Evolutionary conservation across 1,139 yeast species (phyloP), one percentile per base, ranked within the genome.

Genomic region (Pichia cactophila): DNA sequence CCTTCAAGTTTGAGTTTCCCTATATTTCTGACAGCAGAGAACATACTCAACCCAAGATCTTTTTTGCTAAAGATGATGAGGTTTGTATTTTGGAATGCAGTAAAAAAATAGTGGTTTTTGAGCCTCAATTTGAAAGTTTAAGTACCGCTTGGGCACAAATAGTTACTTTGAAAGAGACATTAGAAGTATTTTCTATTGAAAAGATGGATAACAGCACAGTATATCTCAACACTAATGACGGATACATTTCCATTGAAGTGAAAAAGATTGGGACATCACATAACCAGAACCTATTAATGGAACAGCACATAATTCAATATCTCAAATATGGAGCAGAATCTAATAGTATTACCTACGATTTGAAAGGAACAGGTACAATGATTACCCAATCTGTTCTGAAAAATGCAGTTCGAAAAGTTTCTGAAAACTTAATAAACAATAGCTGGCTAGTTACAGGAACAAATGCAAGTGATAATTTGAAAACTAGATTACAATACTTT

Each of bases 251-350:
- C 53, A 65, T 87, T 14, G 88, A 83, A 57, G 62, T 59, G 1
- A 50, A 50, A 40, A 38, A 31, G 3, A 33, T 31, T 10, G 53
- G 49, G 1, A 35, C 23, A 6, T 33, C 42, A 14, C 35, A 33
- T 31, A 46, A 50, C 26, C 33, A 29, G 8, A 17, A 28, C 5
- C 7, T 12, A 4, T 50, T 39, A 28, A 11, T 48, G 12, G 83
- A 83, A 61, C 77, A 88, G 0, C 88, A 81, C 56, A 76, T 89
- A 29, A 94, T 85, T 58, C 97, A 89, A 64, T 95, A 88, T 0
- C 78, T 89, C 1, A 84, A 81, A 58, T 83, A 73, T 57, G 72
- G 77, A 0, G 71, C 72, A 49, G 66, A 69, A 2, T 61, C 47
- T 58, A 78, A 69, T 45, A 85, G 78, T 51, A 61, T 89, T 29